Conservation (phyloP, 345 rosid species). For the Populus simonii region DNA sequence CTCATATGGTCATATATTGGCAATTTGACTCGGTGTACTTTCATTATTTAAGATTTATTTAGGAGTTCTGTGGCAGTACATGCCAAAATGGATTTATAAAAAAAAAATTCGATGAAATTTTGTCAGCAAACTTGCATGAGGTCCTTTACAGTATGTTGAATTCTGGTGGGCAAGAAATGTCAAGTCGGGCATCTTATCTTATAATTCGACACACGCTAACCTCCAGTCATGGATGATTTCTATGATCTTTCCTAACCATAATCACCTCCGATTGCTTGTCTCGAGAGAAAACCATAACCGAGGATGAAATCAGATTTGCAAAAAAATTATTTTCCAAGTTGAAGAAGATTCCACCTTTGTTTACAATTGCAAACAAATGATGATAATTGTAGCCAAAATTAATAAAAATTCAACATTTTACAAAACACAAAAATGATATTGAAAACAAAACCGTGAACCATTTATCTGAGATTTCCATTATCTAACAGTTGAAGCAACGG, state of each 20-base stretch:
- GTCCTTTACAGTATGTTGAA: neutral
- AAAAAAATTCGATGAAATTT: too few relatives aligned
- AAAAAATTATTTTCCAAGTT: neutral
- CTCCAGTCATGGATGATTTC: neutral
- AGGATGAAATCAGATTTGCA: neutral
- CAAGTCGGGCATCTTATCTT: neutral
- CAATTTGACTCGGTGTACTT: too few relatives aligned
- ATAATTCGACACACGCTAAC: neutral
- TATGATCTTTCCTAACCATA: neutral
- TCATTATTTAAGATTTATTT: too few relatives aligned
- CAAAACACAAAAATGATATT: neutral
- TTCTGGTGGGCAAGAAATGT: neutral
- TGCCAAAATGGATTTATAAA: too few relatives aligned
- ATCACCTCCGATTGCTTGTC: too few relatives aligned
- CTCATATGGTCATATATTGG: too few relatives aligned
- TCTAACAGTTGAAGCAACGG: conserved; percentile 63
- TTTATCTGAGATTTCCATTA: conserved; percentile 20
- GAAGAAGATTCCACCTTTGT: neutral
- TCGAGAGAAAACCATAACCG: neutral
- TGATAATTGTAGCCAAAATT: neutral
- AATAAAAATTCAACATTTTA: neutral
- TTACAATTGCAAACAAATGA: conserved; percentile 3
- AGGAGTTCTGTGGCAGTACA: too few relatives aligned
- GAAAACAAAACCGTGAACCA: neutral
- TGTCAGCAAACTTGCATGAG: too few relatives aligned